A percentile compares a stretch with the other conserved stretches of the same genome.
These are phyloP conservation scores for Anthracocystis setariae DNA, from an alignment of 1,284 basidiomycete species.

Conservation along the genomic window DNA sequence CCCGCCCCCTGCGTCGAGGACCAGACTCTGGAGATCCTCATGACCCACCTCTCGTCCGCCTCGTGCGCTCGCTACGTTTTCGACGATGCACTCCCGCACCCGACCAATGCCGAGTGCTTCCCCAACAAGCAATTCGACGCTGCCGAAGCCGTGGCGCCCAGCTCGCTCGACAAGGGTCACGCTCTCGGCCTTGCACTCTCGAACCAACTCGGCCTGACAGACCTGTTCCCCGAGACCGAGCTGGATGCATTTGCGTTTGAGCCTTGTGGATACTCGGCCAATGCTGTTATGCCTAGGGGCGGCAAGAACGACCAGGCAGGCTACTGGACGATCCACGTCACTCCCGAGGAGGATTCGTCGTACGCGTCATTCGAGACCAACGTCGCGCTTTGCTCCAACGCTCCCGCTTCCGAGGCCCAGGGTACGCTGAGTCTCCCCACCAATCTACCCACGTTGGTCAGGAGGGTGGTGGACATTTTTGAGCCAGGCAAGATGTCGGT, in stretches of 20 bases:
- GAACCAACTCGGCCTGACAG: constrained; percentile 79
- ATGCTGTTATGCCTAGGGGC: constrained; percentile 74
- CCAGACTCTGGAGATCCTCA: constrained; percentile 97
- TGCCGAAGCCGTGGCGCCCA: constrained; percentile 12
- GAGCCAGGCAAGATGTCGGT: constrained; percentile 86
- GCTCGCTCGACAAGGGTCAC: constrained; percentile 68
- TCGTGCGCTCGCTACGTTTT: constrained; percentile 84
- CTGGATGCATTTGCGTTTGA: constrained; percentile 93
- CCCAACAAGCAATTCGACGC: constrained; percentile 25
- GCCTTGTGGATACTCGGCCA: constrained; percentile 96
- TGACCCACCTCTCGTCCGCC: constrained; percentile 86
- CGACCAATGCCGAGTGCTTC: constrained; percentile 46
- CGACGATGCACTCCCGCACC: constrained; percentile 56
- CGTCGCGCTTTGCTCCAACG: constrained; percentile 75
- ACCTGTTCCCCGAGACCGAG: constrained; percentile 83
- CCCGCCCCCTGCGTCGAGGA: constrained; percentile 70
- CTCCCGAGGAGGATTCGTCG: constrained; percentile 95
- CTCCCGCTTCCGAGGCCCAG: constrained; percentile 59
- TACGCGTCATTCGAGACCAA: constrained; percentile 99
- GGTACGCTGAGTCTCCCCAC: constrained; percentile 45
- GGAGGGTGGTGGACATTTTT: constrained; percentile 90
- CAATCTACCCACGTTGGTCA: constrained; percentile 78
- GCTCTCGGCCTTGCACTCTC: constrained; percentile 78
- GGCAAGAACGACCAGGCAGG: constrained; percentile 48
- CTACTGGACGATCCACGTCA: constrained; percentile 98